A percentile compares a stretch with the other conserved stretches of the same genome.
Evolutionary conservation across 441 rosid genomes (phyloP).

Genomic region (Arabidopsis lyrata): DNA sequence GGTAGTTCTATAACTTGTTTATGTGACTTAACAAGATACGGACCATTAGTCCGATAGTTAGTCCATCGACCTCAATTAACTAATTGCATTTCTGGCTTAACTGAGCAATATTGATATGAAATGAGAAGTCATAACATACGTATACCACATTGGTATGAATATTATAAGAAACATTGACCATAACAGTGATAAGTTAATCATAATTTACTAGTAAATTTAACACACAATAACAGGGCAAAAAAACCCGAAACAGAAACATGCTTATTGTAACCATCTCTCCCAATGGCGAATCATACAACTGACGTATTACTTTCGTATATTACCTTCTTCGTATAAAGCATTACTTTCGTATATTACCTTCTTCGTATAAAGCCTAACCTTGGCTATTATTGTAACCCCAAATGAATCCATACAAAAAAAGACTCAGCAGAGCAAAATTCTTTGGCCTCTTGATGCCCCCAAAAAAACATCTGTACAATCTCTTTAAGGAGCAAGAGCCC

Average conservation of each 20-base stretch:
- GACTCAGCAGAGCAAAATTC: conserved; percentile 42
- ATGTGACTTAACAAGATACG: not conserved
- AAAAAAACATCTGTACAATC: conserved; percentile 35
- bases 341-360: conserved; percentile 29
- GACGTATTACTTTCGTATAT: conserved; percentile 28
- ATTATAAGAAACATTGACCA: not conserved
- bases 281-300: not conserved
- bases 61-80: too few species aligned
- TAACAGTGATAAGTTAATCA: not conserved
- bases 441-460: conserved; percentile 47
- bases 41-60: too few species aligned
- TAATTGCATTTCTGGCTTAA: too few species aligned
- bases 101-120: too few species aligned
- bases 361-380: conserved; percentile 30
- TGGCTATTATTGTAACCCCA: conserved; percentile 17
- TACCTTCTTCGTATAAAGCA: conserved; percentile 34
- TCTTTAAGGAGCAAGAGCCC: conserved; percentile 21
- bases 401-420: conserved; percentile 17
- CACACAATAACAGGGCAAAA: not conserved
- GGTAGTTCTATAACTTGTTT: not conserved
- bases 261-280: not conserved
- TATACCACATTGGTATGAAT: not conserved
- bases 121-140: not conserved
- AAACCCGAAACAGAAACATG: not conserved
- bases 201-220: not conserved